phyloP scores from a whole-genome alignment of 73 alveolate genomes.

The Diophrys sp. region DNA sequence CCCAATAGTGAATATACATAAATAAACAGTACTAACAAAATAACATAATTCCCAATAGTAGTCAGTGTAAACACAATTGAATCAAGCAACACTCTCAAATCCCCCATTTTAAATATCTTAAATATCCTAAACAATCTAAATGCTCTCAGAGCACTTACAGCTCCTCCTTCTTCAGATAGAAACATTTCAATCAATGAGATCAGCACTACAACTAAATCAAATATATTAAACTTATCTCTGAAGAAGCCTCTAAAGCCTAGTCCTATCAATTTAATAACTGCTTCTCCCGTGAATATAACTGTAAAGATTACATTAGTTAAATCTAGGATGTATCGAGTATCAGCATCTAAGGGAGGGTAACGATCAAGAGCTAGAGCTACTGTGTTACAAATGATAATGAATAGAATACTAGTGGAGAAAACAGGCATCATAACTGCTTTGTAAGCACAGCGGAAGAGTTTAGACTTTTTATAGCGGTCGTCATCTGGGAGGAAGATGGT shows the following conservation, averaged over 20 bases:
- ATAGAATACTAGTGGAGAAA: constrained; percentile 15
- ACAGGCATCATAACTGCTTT: background rate
- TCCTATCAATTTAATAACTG: constrained; percentile 56
- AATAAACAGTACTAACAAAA: constrained; percentile 2
- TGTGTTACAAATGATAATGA: constrained; percentile 52
- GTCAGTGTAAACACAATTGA: constrained; percentile 10
- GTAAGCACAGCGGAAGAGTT: background rate
- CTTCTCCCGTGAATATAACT: constrained; percentile 47
- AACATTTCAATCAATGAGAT: constrained; percentile 43
- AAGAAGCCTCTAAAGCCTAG: constrained; percentile 53
- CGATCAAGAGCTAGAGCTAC: constrained; percentile 45
- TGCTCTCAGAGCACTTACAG: constrained; percentile 19
- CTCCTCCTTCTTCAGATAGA: constrained; percentile 14
- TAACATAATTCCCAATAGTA: constrained; percentile 13
- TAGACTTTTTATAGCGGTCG: background rate
- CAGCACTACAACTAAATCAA: constrained; percentile 61
- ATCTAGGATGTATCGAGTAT: background rate
- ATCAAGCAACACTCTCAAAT: constrained; percentile 23
- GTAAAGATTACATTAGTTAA: constrained; percentile 26
- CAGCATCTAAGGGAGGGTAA: constrained; percentile 25
- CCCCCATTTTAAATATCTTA: constrained; percentile 27
- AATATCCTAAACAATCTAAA: constrained; percentile 24
- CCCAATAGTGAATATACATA: constrained; percentile 12
- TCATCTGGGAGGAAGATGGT: background rate
- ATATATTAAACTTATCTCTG: constrained; percentile 67